Evolutionary conservation across 1,139 yeast genomes (phyloP), one percentile per base, ranked within the genome.

Genomic region (Yamadazyma buinensis): DNA sequence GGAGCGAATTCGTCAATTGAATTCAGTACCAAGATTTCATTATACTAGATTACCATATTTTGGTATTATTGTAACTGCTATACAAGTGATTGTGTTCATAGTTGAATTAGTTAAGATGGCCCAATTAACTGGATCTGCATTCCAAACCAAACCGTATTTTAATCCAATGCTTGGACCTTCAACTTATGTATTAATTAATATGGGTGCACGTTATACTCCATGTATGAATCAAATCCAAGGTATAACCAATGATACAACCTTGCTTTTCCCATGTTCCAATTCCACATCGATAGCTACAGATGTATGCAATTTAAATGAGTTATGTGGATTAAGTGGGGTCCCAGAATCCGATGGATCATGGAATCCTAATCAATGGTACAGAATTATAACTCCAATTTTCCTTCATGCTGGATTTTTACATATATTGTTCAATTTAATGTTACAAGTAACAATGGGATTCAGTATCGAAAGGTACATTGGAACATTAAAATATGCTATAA

Each of bases 161-260:
- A 83, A 83, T 51, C 90, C 90, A 8, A 82, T 83, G 90, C 57
- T 83, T 30, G 92, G 92, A 1, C 92, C 92, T n/a, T 80, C 87
- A 2, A 62, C 81, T 0, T 80, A 80, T 48, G 60, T 81, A 7
- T 65, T 78, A 50, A 79, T 82, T 38, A 74, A 79, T 46, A 74
- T 80, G 75, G 90, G 90, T 1, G 82, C 88, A 3, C 57, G 90
- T 28, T 83, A 80, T 52, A 71, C 76, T 0, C 87, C 88, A 0
- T 83, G 92, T 52, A 82, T 82, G 86, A 77, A 75, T 38, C 54
- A 59, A 27, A 64, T 81, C 20, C 50, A 54, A 18, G 71, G 67
- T 4, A 55, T 80, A 34, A 80, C 87, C 7, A 67, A 76, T 42
- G 72, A 66, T 40, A 47, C 68, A 3, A 41, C 63, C 2, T 55